Percentiles rank a stretch among this genome's conserved stretches.
Conservation (phyloP, 169 alveolate genomes). For the Cryptosporidium ryanae region DNA sequence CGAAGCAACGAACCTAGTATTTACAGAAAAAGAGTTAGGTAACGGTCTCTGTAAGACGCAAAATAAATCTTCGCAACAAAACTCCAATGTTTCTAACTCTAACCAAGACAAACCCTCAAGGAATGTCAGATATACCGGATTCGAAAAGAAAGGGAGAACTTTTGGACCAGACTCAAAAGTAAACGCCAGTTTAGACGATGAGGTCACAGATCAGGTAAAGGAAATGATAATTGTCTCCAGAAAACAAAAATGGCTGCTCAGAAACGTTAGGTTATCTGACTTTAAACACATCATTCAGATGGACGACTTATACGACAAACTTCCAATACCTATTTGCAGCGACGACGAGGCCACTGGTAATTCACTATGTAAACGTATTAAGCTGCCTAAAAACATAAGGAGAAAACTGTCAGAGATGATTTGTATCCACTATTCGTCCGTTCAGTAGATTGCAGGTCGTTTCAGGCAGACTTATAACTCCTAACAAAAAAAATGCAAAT, state of each 20-base stretch:
- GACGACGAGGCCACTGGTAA: background rate
- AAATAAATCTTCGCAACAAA: no score
- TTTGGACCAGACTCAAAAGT: background rate
- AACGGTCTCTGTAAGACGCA: no score
- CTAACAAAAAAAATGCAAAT: no score
- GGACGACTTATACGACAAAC: conserved; percentile 17
- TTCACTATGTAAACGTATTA: background rate
- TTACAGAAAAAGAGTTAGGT: no score
- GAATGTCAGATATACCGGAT: background rate
- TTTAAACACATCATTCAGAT: conserved; percentile 15
- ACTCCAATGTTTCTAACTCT: background rate
- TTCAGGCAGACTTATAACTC: no score
- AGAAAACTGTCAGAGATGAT: no score
- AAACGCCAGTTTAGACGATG: background rate
- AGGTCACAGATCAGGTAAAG: conserved; percentile 5
- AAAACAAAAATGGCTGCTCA: conserved; percentile 63
- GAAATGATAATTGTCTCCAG: conserved; percentile 65
- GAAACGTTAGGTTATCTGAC: conserved; percentile 40
- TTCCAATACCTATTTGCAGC: background rate
- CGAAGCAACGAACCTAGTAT: no score
- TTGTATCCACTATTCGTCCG: no score
- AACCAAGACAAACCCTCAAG: background rate
- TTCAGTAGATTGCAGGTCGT: no score
- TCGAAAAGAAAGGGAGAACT: background rate
- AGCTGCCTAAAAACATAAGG: conserved; percentile 12